phyloP scores from a whole-genome alignment of 805 yeast species.

The Teunomyces lycoperdinae region DNA sequence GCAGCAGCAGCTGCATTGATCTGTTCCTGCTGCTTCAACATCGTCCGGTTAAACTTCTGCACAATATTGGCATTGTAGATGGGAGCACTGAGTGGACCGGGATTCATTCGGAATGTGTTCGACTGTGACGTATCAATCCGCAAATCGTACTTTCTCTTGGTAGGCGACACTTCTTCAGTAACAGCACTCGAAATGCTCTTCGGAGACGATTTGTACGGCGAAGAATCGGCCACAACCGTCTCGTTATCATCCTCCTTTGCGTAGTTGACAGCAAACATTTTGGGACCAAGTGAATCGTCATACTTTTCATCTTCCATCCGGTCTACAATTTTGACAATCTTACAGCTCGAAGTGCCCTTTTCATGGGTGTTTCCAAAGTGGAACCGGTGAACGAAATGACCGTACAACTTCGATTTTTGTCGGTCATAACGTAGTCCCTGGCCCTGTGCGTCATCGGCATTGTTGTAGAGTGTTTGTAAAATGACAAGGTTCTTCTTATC shows the following conservation, averaged over 20 bases:
- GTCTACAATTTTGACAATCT: conserved; percentile 11
- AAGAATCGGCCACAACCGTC: conserved; percentile 40
- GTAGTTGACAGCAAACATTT: neutral
- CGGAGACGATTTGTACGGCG: conserved; percentile 32
- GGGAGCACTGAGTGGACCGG: conserved; percentile 37
- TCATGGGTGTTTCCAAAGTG: conserved; percentile 7
- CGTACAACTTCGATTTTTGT: conserved; percentile 12
- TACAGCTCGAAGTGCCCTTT: conserved; percentile 9
- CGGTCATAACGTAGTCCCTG: neutral
- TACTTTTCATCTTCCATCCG: conserved; percentile 4
- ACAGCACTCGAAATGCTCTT: conserved; percentile 3
- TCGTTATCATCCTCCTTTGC: conserved; percentile 30
- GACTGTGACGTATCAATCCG: conserved; percentile 18
- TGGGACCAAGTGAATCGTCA: neutral
- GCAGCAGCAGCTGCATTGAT: neutral
- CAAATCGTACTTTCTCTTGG: conserved; percentile 11
- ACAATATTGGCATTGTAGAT: conserved; percentile 29
- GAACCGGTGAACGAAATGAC: conserved; percentile 26
- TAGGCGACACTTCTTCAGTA: conserved; percentile 11
- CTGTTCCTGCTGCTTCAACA: conserved; percentile 12
- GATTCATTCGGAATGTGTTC: conserved; percentile 5
- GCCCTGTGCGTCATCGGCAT: conserved; percentile 9
- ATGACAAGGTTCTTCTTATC: conserved; percentile 21
- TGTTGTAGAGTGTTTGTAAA: conserved; percentile 30
- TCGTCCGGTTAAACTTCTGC: conserved; percentile 14